A percentile compares a stretch with the other conserved stretches of the same genome.
These are phyloP conservation scores for Blumeria graminis DNA, from an alignment of 2,329 filamentous ascomycete species.

Conservation along the genomic window DNA sequence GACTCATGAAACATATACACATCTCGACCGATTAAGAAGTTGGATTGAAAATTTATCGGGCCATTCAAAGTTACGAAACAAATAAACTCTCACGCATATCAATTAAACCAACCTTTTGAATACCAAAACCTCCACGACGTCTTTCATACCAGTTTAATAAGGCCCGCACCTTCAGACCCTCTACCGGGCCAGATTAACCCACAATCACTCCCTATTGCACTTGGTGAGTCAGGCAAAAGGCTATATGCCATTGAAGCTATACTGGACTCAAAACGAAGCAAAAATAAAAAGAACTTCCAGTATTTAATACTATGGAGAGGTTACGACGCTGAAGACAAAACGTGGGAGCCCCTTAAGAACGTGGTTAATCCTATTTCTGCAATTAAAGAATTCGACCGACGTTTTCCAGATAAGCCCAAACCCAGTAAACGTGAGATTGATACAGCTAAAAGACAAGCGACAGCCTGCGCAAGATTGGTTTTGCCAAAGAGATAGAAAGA, in stretches of 20 bases:
- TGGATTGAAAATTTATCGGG: neutral
- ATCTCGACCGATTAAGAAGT: neutral
- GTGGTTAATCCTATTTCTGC: neutral
- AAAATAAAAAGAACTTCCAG: neutral
- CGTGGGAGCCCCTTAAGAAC: neutral
- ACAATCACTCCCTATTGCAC: neutral
- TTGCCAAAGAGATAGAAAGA: neutral
- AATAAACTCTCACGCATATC: neutral
- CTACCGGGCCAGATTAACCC: neutral
- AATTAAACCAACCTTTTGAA: neutral
- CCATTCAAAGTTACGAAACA: neutral
- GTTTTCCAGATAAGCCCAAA: neutral
- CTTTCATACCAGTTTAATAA: neutral
- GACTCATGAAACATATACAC: neutral
- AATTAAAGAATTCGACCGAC: neutral
- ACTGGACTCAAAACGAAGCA: neutral
- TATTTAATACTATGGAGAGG: neutral
- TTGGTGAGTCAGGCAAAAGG: neutral
- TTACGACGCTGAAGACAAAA: neutral
- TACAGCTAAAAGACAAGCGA: neutral
- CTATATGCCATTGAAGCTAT: conserved; percentile 1
- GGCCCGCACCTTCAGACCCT: neutral
- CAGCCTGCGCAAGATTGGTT: neutral
- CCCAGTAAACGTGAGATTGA: neutral
- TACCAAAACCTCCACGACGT: neutral